A percentile compares a stretch with the other conserved stretches of the same genome.
Evolutionary conservation across 23 red algal genomes (phyloP).

Genomic region (Pyropia haitanensis): DNA sequence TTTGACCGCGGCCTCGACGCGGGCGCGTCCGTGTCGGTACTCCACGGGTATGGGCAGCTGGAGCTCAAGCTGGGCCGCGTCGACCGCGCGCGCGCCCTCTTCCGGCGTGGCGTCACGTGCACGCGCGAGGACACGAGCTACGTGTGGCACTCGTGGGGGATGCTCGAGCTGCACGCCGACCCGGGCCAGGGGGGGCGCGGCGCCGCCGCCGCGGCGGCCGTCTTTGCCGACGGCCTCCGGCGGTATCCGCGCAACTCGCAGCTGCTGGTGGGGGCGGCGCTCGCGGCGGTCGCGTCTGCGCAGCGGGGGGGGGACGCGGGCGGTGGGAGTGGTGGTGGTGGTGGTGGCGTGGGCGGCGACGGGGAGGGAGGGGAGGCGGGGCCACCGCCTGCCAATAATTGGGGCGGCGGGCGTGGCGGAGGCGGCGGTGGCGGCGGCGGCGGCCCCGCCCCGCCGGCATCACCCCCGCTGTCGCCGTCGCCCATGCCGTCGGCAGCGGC

Average conservation of each 20-base stretch:
- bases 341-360: too few species aligned
- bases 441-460: too few species aligned
- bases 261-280: conserved; percentile 69
- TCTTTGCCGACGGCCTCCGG: conserved; percentile 49
- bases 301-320: not conserved
- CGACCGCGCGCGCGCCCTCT: conserved; percentile 49
- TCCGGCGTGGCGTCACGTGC: conserved; percentile 31
- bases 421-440: too few species aligned
- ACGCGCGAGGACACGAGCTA: conserved; percentile 66
- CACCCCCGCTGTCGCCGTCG: too few species aligned
- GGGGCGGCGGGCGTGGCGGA: too few species aligned
- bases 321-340: too few species aligned
- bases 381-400: too few species aligned
- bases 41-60: conserved; percentile 76
- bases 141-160: conserved; percentile 94
- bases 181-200: conserved; percentile 1
- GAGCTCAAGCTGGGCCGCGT: conserved; percentile 57
- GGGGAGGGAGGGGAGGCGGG: too few species aligned
- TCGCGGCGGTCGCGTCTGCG: conserved; percentile 46
- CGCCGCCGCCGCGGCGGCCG: conserved; percentile 28
- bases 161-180: conserved; percentile 50
- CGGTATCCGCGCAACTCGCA: conserved; percentile 76
- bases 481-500: too few species aligned
- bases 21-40: conserved; percentile 53
- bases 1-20: conserved; percentile 51